phyloP scores from a whole-genome alignment of 176 grass and related monocot genomes.

The Phragmites australis region DNA sequence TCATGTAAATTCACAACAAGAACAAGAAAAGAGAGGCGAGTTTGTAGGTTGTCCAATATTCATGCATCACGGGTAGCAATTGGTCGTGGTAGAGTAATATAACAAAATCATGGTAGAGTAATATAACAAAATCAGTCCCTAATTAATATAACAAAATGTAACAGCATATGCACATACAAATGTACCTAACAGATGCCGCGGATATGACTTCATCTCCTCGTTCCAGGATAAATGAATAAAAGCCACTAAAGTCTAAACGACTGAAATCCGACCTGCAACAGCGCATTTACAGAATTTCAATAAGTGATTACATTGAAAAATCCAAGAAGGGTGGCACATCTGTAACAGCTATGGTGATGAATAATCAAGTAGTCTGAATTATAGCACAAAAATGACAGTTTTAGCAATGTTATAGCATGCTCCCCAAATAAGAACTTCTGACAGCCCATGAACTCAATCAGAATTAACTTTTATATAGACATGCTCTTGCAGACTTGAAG shows the following conservation, averaged over 20 bases:
- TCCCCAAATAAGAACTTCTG: slow-evolving; percentile 11
- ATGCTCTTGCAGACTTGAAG: background rate
- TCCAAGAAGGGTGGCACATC: background rate
- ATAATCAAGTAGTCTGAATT: background rate
- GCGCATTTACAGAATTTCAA: slow-evolving; percentile 29
- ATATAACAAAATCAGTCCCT: background rate
- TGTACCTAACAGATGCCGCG: slow-evolving; percentile 78
- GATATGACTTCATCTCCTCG: slow-evolving; percentile 93
- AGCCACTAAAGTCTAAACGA: slow-evolving; percentile 82
- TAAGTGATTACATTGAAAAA: background rate
- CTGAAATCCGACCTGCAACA: slow-evolving; percentile 82
- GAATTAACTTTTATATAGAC: slow-evolving; percentile 15
- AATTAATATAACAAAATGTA: slow-evolving; percentile 6
- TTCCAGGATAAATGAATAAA: slow-evolving; percentile 94
- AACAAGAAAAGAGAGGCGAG: background rate
- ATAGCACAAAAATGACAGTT: background rate
- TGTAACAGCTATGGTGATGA: background rate
- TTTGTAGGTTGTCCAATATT: slow-evolving; percentile 9
- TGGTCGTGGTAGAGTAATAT: slow-evolving; percentile 7
- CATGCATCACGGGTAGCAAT: slow-evolving; percentile 2
- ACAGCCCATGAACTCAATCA: slow-evolving; percentile 16
- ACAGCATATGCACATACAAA: background rate
- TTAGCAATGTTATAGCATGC: background rate
- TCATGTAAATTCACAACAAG: slow-evolving; percentile 22
- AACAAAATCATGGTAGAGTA: no score